Conservation (phyloP, 2,329 filamentous ascomycete genomes). For the Lachnellula willkommii region DNA sequence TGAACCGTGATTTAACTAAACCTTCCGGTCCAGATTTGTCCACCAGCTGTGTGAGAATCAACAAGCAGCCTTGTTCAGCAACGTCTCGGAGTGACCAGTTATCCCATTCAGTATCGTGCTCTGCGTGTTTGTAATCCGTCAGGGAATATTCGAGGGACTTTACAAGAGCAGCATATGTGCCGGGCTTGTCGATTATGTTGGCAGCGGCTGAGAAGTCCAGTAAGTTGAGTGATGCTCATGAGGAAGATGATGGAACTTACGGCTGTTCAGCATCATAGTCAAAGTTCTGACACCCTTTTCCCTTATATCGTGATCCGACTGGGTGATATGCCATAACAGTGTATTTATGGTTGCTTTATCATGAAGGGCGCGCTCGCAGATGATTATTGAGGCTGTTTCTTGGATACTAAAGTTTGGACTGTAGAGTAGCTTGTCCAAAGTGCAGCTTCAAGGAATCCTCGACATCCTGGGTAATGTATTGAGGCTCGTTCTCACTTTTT, state of each 20-base stretch:
- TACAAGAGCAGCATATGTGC: constrained; percentile 46
- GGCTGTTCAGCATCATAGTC: constrained; percentile 48
- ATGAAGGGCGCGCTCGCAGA: constrained; percentile 54
- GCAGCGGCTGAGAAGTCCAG: constrained; percentile 15
- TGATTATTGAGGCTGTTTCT: constrained; percentile 58
- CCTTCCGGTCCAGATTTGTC: constrained; percentile 45
- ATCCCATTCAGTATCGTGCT: constrained; percentile 54
- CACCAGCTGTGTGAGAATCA: constrained; percentile 54
- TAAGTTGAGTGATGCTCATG: constrained; percentile 22
- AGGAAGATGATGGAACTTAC: constrained; percentile 27
- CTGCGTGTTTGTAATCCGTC: constrained; percentile 44
- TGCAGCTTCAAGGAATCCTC: constrained; percentile 65
- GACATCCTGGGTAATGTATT: constrained; percentile 70
- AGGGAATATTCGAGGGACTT: constrained; percentile 54
- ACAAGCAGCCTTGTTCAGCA: constrained; percentile 54
- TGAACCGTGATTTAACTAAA: constrained; percentile 57
- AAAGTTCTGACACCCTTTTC: constrained; percentile 53
- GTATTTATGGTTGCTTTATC: constrained; percentile 46
- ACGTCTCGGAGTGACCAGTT: constrained; percentile 59
- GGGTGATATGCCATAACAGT: constrained; percentile 54
- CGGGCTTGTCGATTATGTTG: constrained; percentile 25
- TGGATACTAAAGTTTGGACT: constrained; percentile 70
- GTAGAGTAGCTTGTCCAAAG: constrained; percentile 60
- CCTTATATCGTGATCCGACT: constrained; percentile 53
- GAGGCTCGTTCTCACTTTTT: constrained; percentile 57